Conservation (phyloP, 495 filamentous ascomycete species). For the Aspergillus bridgeri region DNA sequence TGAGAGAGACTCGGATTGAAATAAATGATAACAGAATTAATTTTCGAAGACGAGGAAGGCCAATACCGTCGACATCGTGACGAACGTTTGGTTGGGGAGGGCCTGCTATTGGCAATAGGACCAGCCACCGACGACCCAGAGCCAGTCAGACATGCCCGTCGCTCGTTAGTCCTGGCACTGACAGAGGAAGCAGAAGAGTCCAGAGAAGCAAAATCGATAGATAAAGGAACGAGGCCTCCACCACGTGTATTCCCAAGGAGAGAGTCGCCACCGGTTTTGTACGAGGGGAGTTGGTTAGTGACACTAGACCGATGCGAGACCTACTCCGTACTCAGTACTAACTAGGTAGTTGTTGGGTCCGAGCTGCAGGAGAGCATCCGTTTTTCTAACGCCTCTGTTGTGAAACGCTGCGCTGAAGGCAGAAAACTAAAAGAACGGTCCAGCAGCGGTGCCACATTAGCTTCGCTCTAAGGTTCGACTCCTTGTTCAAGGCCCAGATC, state of each 20-base stretch:
- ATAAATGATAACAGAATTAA: not conserved
- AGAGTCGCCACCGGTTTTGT: not conserved
- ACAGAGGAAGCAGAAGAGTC: not conserved
- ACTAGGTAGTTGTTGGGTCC: constrained; percentile 11
- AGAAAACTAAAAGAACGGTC: constrained; percentile 12
- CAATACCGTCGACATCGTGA: not conserved
- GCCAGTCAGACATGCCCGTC: constrained; percentile 13
- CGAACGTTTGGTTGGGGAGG: constrained; percentile 12
- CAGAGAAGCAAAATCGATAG: constrained; percentile 3
- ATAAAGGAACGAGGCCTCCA: not conserved
- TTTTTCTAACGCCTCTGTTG: constrained; percentile 38
- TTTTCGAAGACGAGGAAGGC: not conserved
- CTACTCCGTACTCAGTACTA: not conserved
- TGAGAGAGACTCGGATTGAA: not conserved
- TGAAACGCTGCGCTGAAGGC: constrained; percentile 26
- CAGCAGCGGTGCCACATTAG: constrained; percentile 1
- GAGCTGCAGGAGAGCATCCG: constrained; percentile 40
- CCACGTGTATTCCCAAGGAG: constrained; percentile 23
- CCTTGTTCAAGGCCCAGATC: not conserved
- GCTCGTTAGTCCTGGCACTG: constrained; percentile 3
- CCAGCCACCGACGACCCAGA: constrained; percentile 17
- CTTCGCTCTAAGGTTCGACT: not conserved
- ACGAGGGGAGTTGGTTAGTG: not conserved
- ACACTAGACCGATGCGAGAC: not conserved
- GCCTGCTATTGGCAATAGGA: constrained; percentile 17